These are phyloP conservation scores for Rhizopogon salebrosus DNA, from an alignment of 768 basidiomycete genomes.

Conservation along the genomic window DNA sequence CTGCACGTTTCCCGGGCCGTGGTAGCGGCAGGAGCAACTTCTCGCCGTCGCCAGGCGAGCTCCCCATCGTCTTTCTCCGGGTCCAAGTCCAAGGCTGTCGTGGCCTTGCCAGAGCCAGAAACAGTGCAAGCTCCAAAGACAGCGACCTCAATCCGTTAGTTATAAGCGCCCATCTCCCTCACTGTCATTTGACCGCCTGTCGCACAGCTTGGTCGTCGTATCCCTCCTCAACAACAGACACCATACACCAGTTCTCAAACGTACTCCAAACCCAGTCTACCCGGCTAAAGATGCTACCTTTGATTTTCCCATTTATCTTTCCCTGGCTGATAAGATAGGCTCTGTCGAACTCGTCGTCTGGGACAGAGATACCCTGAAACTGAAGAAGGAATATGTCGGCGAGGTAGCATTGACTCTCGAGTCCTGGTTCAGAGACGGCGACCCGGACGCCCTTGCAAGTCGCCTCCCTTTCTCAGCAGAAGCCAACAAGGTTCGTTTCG, in stretches of 20 bases:
- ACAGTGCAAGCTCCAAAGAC: conserved; percentile 55
- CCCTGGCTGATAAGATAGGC: conserved; percentile 66
- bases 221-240: conserved; percentile 53
- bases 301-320: conserved; percentile 81
- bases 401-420: conserved; percentile 76
- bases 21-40: conserved; percentile 32
- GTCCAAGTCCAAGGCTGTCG: conserved; percentile 65
- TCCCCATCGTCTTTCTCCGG: conserved; percentile 59
- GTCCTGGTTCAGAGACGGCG: conserved; percentile 64
- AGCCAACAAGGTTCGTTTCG: conserved; percentile 60
- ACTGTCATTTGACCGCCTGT: background rate
- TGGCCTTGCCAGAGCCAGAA: conserved; percentile 30
- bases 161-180: background rate
- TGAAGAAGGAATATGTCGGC: conserved; percentile 88
- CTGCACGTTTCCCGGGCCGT: conserved; percentile 48
- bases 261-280: conserved; percentile 65
- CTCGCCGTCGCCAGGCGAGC: conserved; percentile 53
- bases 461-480: conserved; percentile 54
- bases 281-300: conserved; percentile 73
- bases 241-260: conserved; percentile 74
- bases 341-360: conserved; percentile 84
- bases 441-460: conserved; percentile 11
- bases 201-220: conserved; percentile 61
- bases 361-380: conserved; percentile 79
- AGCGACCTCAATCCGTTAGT: conserved; percentile 78